A percentile compares a stretch with the other conserved stretches of the same genome.
Evolutionary conservation across 345 rosid species (phyloP).

Genomic region (Eucalyptus viminalis): DNA sequence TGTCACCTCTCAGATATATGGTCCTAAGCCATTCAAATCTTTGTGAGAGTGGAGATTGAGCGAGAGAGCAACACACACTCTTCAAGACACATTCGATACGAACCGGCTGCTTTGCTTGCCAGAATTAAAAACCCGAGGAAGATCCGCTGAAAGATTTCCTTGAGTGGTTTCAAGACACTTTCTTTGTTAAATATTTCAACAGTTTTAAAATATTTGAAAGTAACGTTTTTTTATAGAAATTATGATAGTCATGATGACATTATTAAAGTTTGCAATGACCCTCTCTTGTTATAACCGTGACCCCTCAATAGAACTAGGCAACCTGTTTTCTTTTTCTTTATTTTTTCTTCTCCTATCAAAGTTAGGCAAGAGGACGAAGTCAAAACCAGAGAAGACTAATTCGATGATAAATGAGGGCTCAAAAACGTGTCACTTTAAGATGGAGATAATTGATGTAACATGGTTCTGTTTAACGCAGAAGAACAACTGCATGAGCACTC

Average conservation of each 20-base stretch:
- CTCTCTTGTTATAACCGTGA: neutral
- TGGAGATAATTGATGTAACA: neutral
- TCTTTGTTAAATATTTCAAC: neutral
- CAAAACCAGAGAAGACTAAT: neutral
- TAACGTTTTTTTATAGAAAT: neutral
- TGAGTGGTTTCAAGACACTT: neutral
- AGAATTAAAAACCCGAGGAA: neutral
- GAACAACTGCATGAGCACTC: neutral
- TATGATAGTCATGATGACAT: neutral
- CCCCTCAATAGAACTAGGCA: neutral
- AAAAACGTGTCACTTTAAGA: neutral
- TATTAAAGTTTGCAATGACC: neutral
- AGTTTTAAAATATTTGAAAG: neutral
- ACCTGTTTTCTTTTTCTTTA: neutral
- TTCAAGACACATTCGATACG: neutral
- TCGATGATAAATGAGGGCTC: neutral
- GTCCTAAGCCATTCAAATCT: neutral
- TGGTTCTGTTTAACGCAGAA: neutral
- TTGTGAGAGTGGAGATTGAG: neutral
- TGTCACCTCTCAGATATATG: neutral
- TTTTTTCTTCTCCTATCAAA: no score
- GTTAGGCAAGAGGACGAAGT: neutral
- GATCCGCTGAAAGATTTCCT: neutral
- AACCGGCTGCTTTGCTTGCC: neutral
- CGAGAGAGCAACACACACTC: neutral